A percentile compares a stretch with the other conserved stretches of the same genome.
Conservation (phyloP, 2,329 filamentous ascomycete species). For the Sporothrix pseudoabietina region DNA sequence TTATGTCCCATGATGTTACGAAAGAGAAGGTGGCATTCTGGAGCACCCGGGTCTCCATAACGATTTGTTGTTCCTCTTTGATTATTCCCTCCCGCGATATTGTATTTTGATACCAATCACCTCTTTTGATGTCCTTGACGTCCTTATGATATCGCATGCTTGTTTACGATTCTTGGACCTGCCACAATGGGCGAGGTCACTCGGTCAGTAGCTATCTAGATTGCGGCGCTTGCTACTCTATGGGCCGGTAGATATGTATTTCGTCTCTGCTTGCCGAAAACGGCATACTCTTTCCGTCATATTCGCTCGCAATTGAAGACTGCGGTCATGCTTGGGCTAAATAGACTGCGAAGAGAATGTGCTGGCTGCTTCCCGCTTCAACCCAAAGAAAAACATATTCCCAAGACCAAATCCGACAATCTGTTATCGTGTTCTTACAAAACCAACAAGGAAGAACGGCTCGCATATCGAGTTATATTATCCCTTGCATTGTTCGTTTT, state of each 20-base stretch:
- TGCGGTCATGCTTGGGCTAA: background rate
- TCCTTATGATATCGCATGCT: background rate
- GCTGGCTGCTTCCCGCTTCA: too few species aligned
- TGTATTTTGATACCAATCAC: conserved; percentile 7
- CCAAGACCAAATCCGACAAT: too few species aligned
- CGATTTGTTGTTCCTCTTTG: background rate
- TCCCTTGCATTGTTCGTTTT: too few species aligned
- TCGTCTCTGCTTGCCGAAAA: too few species aligned
- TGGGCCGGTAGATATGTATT: conserved; percentile 1
- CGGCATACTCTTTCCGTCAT: too few species aligned
- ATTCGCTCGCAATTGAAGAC: too few species aligned
- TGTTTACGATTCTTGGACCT: background rate
- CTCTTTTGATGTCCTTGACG: background rate
- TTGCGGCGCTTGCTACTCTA: background rate
- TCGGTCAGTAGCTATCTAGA: background rate
- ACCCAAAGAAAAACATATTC: too few species aligned
- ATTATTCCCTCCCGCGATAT: too few species aligned
- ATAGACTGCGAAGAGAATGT: background rate
- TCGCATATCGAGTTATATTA: too few species aligned
- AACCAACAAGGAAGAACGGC: too few species aligned
- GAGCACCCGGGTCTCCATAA: background rate
- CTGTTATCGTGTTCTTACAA: too few species aligned
- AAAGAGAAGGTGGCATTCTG: background rate
- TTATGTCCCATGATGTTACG: conserved; percentile 12
- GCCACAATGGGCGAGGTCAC: background rate